A percentile compares a stretch with the other conserved stretches of the same genome.
These are phyloP conservation scores for Argentina anserina DNA, from an alignment of 306 rosid genomes.

Conservation along the genomic window DNA sequence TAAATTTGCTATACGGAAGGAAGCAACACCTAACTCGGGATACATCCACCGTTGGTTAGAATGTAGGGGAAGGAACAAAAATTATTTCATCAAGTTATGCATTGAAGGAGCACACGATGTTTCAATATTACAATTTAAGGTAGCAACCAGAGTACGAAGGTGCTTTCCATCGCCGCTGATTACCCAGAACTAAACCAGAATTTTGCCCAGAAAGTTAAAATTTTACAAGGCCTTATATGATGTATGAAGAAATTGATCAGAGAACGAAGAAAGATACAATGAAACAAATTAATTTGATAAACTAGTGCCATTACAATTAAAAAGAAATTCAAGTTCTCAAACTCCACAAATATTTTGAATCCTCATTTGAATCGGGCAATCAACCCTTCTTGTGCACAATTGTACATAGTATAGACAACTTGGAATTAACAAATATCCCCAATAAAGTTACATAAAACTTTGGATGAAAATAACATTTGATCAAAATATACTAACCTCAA, in stretches of 20 bases:
- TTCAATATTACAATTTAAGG: background rate
- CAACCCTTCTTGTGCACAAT: conserved; percentile 13
- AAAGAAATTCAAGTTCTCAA: conserved; percentile 16
- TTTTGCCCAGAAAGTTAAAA: background rate
- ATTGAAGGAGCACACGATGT: background rate
- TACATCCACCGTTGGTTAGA: background rate
- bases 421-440: conserved; percentile 16
- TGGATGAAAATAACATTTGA: background rate
- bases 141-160: background rate
- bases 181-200: background rate
- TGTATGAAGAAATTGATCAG: no score
- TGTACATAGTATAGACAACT: conserved; percentile 15
- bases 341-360: conserved; percentile 6
- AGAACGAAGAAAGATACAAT: background rate
- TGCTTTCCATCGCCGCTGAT: background rate
- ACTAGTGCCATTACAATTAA: conserved; percentile 1
- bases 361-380: conserved; percentile 27
- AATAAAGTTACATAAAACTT: conserved; percentile 18
- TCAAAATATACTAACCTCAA: conserved; percentile 31
- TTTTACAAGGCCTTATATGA: background rate
- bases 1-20: background rate
- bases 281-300: background rate
- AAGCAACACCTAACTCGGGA: background rate
- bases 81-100: no score
- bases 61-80: background rate